Evolutionary conservation across 2,329 filamentous ascomycete genomes (phyloP).

Genomic region (Chaetomiaceae sp.): DNA sequence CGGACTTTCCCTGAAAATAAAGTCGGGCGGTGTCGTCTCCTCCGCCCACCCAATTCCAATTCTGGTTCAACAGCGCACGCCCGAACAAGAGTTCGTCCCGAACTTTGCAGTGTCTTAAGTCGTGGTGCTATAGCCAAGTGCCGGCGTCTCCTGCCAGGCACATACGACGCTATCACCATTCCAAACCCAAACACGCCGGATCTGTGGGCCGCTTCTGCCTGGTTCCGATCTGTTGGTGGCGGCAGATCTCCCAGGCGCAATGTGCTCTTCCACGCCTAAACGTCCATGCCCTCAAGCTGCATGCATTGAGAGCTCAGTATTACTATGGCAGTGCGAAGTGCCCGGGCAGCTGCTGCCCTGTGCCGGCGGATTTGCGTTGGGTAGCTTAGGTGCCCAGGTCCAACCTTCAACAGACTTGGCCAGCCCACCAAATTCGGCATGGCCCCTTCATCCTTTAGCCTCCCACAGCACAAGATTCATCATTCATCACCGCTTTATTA

Average conservation of each 20-base stretch:
- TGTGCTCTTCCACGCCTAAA: neutral
- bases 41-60: constrained; percentile 19
- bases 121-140: constrained; percentile 24
- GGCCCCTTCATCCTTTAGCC: too few species aligned
- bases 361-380: too few species aligned
- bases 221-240: constrained; percentile 1
- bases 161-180: constrained; percentile 7
- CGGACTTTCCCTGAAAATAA: constrained; percentile 15
- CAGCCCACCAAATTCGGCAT: too few species aligned
- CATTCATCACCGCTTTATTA: too few species aligned
- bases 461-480: too few species aligned
- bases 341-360: too few species aligned
- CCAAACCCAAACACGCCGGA: constrained; percentile 6
- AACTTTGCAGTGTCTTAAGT: constrained; percentile 18
- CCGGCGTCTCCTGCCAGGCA: constrained; percentile 20
- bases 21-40: constrained; percentile 3
- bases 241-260: neutral
- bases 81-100: constrained; percentile 25
- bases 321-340: too few species aligned
- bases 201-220: constrained; percentile 2
- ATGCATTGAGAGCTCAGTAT: too few species aligned
- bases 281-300: too few species aligned
- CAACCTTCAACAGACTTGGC: too few species aligned
- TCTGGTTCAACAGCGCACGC: constrained; percentile 21
- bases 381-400: too few species aligned